A percentile compares a stretch with the other conserved stretches of the same genome.
Evolutionary conservation across 2,329 filamentous ascomycete species (phyloP).

Genomic region (Plenodomus biglobosus): DNA sequence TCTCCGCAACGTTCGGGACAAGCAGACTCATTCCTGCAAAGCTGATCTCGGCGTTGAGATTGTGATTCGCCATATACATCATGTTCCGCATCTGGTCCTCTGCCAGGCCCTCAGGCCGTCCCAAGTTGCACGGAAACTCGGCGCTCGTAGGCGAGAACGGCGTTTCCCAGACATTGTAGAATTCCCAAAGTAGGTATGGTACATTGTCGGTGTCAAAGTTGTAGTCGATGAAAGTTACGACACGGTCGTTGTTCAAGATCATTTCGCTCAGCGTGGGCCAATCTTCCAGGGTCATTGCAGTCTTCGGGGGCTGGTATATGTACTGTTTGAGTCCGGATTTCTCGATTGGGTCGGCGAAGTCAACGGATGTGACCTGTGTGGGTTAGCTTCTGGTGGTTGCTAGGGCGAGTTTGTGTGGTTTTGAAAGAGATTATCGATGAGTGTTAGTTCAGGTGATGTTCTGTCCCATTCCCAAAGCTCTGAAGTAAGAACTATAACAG

Average conservation of each 20-base stretch:
- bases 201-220: conserved; percentile 72
- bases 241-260: conserved; percentile 41
- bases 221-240: conserved; percentile 47
- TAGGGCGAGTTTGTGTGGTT: too few relatives aligned
- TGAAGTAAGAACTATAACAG: conserved; percentile 99
- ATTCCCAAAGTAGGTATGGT: conserved; percentile 86
- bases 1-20: conserved; percentile 41
- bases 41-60: conserved; percentile 74
- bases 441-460: conserved; percentile 79
- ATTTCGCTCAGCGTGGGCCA: conserved; percentile 82
- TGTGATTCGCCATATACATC: conserved; percentile 88
- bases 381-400: not conserved
- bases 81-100: conserved; percentile 56
- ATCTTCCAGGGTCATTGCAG: conserved; percentile 73
- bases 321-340: conserved; percentile 72
- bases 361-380: conserved; percentile 54
- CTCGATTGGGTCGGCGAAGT: conserved; percentile 70
- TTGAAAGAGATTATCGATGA: too few relatives aligned
- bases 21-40: conserved; percentile 33
- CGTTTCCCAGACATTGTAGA: conserved; percentile 89
- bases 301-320: conserved; percentile 72
- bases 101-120: conserved; percentile 71
- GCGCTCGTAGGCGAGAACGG: conserved; percentile 74
- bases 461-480: conserved; percentile 99
- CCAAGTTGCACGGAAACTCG: conserved; percentile 74